Evolutionary conservation across 192 early-diverging fungal species (phyloP).

Genomic region (Coemansia sp.): DNA sequence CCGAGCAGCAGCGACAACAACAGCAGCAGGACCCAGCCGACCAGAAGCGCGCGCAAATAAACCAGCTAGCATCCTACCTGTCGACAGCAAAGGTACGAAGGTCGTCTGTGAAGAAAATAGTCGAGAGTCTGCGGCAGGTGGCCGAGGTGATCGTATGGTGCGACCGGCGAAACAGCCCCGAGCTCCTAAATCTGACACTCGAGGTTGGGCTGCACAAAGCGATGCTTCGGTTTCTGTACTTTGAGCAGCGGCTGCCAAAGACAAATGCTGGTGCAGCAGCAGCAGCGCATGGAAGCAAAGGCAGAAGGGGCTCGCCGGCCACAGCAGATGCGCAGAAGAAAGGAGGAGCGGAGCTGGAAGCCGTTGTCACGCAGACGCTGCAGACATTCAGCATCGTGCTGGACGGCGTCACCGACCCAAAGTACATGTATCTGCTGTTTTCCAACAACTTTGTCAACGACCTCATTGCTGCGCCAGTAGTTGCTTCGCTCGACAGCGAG

Average conservation of each 20-base stretch:
- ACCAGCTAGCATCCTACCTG: slow-evolving; percentile 25
- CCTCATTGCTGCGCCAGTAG: slow-evolving; percentile 59
- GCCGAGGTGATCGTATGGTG: slow-evolving; percentile 48
- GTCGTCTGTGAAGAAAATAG: slow-evolving; percentile 20
- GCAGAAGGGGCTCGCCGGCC: not conserved
- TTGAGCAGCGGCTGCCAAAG: not conserved
- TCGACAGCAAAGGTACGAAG: slow-evolving; percentile 11
- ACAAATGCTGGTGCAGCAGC: not conserved
- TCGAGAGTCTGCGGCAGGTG: slow-evolving; percentile 43
- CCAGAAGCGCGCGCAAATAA: slow-evolving; percentile 19
- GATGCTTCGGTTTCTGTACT: slow-evolving; percentile 30
- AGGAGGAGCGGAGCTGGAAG: slow-evolving; percentile 10
- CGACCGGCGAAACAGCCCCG: slow-evolving; percentile 40
- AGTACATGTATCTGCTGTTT: slow-evolving; percentile 60
- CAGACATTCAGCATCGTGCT: slow-evolving; percentile 58
- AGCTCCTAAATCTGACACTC: slow-evolving; percentile 37
- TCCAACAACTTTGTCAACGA: slow-evolving; percentile 77
- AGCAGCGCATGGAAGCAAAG: not conserved
- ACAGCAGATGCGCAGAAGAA: not conserved
- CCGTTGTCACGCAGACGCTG: slow-evolving; percentile 45
- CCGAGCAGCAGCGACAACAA: not conserved
- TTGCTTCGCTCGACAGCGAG: slow-evolving; percentile 59
- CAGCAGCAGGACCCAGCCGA: not conserved
- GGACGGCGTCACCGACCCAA: slow-evolving; percentile 43
- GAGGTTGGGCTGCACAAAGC: slow-evolving; percentile 40